Conservation (phyloP, 2,329 filamentous ascomycete species). For the Botrytis tulipae region DNA sequence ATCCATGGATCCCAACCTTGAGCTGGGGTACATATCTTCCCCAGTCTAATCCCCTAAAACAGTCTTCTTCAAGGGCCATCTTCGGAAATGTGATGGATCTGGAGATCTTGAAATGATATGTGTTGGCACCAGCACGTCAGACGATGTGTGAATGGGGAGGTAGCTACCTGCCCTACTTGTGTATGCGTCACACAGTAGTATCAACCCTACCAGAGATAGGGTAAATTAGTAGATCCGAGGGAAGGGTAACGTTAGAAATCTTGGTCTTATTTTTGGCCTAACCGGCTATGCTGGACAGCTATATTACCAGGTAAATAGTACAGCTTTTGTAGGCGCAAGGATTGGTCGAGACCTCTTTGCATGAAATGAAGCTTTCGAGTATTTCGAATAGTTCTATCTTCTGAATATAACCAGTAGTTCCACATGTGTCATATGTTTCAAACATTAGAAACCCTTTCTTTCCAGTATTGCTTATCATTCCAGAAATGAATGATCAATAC, state of each 20-base stretch:
- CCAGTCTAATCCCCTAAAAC: not conserved
- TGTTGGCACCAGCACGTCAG: not conserved
- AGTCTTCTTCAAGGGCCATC: not conserved
- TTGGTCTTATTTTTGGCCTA: not conserved
- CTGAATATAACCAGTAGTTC: not conserved
- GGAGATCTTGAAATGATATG: not conserved
- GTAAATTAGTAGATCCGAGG: not conserved
- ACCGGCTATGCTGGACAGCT: not conserved
- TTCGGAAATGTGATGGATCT: not conserved
- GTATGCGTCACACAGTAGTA: not conserved
- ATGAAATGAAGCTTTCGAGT: not conserved
- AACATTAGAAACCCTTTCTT: too few relatives aligned
- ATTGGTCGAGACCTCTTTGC: not conserved
- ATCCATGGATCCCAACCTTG: not conserved
- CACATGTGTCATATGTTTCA: not conserved
- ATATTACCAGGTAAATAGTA: not conserved
- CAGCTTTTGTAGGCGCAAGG: not conserved
- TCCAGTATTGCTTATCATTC: not conserved
- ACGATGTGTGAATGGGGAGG: not conserved
- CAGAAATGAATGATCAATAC: not conserved
- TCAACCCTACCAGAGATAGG: not conserved
- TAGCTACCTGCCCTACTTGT: not conserved
- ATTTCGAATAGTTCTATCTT: not conserved
- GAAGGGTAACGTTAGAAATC: not conserved
- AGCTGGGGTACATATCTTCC: conserved; percentile 8